A percentile compares a stretch with the other conserved stretches of the same genome.
phyloP scores from a whole-genome alignment of 179 eudicot genomes.

The Camellia oleifera region DNA sequence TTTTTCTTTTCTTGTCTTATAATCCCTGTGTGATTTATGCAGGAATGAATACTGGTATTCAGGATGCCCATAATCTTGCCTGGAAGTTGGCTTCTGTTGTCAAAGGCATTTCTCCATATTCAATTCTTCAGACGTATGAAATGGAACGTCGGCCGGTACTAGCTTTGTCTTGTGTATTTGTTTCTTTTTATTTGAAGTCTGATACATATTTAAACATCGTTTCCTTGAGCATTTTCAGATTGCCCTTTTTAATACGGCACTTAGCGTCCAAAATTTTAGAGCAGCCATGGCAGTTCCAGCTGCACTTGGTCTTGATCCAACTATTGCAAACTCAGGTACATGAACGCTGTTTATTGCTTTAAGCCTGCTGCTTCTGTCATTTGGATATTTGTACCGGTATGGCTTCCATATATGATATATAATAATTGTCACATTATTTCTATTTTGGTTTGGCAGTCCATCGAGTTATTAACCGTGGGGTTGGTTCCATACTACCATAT shows the following conservation, averaged over 20 bases:
- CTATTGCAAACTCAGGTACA: slow-evolving; percentile 78
- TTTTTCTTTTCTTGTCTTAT: background rate
- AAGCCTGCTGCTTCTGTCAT: background rate
- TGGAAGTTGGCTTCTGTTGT: slow-evolving; percentile 87
- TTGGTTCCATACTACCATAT: slow-evolving; percentile 72
- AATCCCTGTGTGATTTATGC: slow-evolving; percentile 21
- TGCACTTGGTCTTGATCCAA: slow-evolving; percentile 95
- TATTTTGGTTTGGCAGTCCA: slow-evolving; percentile 60
- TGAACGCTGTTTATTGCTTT: slow-evolving; percentile 1
- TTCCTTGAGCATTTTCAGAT: slow-evolving; percentile 48
- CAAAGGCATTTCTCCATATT: slow-evolving; percentile 61
- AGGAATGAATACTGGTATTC: slow-evolving; percentile 99
- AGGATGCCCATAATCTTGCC: slow-evolving; percentile 96
- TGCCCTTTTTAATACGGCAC: slow-evolving; percentile 74
- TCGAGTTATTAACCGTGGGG: slow-evolving; percentile 51
- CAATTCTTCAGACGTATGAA: slow-evolving; percentile 77
- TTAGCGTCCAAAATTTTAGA: slow-evolving; percentile 85
- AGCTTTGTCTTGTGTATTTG: slow-evolving; percentile 6
- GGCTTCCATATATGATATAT: background rate
- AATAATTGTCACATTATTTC: background rate
- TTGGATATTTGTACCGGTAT: background rate
- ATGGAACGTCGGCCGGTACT: slow-evolving; percentile 82
- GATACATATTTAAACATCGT: background rate
- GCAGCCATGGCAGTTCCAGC: slow-evolving; percentile 97
- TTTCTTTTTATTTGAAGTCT: background rate